phyloP scores from a whole-genome alignment of 2,329 filamentous ascomycete genomes.

The Elsinoe perseae region DNA sequence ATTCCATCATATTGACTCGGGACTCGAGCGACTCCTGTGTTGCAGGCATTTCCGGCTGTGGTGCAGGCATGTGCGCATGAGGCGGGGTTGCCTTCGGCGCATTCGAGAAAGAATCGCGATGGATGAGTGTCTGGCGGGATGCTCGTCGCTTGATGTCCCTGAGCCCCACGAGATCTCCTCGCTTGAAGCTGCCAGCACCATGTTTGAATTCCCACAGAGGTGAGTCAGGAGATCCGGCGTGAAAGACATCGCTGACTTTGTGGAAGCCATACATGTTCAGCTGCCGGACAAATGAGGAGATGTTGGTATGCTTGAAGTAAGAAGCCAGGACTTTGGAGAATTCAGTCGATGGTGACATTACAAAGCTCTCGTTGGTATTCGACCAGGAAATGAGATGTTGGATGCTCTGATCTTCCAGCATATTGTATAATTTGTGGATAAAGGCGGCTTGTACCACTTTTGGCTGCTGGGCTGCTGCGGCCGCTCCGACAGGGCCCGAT shows the following conservation, averaged over 20 bases:
- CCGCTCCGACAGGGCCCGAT: constrained; percentile 46
- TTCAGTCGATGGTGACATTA: constrained; percentile 95
- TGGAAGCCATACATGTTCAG: constrained; percentile 99
- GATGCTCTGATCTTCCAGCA: constrained; percentile 90
- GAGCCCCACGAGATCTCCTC: constrained; percentile 81
- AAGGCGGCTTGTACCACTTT: constrained; percentile 98
- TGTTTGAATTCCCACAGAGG: constrained; percentile 99
- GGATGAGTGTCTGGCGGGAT: constrained; percentile 84
- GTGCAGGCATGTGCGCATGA: constrained; percentile 48
- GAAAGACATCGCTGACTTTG: constrained; percentile 98
- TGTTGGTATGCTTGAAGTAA: constrained; percentile 99
- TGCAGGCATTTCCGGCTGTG: constrained; percentile 40
- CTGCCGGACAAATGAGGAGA: constrained; percentile 95
- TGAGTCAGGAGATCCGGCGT: constrained; percentile 86
- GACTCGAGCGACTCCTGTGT: constrained; percentile 73
- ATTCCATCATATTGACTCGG: constrained; percentile 67
- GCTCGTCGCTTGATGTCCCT: constrained; percentile 93
- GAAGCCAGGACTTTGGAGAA: constrained; percentile 97
- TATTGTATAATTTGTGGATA: constrained; percentile 98
- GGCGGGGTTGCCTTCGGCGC: constrained; percentile 73
- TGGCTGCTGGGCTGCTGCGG: constrained; percentile 76
- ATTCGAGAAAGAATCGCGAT: constrained; percentile 74
- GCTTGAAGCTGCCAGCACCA: constrained; percentile 92
- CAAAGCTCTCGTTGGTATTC: constrained; percentile 86
- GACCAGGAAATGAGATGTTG: constrained; percentile 97